phyloP scores from a whole-genome alignment of 1,284 basidiomycete genomes.

The Ustilago trichophora region DNA sequence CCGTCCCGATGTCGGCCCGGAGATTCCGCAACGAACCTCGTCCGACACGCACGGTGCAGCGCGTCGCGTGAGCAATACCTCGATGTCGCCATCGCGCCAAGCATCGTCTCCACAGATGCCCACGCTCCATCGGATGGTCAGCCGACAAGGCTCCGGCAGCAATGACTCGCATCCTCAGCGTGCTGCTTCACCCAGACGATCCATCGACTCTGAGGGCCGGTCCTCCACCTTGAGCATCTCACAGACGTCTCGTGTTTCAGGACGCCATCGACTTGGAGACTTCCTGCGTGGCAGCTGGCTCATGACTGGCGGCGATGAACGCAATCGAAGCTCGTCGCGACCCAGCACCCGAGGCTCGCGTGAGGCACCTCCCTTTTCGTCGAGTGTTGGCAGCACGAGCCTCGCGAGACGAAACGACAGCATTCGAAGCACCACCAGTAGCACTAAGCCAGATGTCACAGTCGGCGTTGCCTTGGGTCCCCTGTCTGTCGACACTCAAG shows the following conservation, averaged over 20 bases:
- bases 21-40: conserved; percentile 36
- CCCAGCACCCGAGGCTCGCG: conserved; percentile 35
- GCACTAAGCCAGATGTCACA: neutral
- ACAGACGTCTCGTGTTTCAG: conserved; percentile 38
- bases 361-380: conserved; percentile 14
- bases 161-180: conserved; percentile 18
- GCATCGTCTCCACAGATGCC: conserved; percentile 23
- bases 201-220: conserved; percentile 31
- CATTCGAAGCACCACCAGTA: conserved; percentile 22
- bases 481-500: conserved; percentile 37
- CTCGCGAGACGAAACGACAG: conserved; percentile 16
- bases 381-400: conserved; percentile 2
- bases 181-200: conserved; percentile 22
- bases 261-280: conserved; percentile 45
- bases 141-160: conserved; percentile 12
- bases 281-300: conserved; percentile 44
- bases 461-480: neutral
- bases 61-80: conserved; percentile 13
- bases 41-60: too few relatives aligned
- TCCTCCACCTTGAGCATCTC: conserved; percentile 43
- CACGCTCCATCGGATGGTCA: conserved; percentile 13
- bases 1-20: conserved; percentile 19
- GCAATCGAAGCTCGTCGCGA: conserved; percentile 26
- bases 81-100: conserved; percentile 14
- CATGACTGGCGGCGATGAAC: conserved; percentile 24